These are phyloP conservation scores for Chlamydomonas schloesseri DNA, from an alignment of 139 green algal species.

Conservation along the genomic window DNA sequence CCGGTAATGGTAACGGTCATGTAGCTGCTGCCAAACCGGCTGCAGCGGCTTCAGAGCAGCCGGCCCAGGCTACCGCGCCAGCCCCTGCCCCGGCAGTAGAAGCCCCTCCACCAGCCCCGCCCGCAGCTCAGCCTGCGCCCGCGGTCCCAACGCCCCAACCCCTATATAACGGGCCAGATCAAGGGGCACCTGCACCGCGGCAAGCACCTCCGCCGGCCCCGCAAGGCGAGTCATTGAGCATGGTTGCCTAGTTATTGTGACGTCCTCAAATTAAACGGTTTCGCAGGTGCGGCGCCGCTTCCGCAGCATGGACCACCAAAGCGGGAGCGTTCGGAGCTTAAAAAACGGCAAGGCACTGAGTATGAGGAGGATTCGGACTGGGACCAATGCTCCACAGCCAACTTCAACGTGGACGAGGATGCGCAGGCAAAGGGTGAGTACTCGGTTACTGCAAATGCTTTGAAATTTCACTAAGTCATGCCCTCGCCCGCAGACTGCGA, in stretches of 20 bases:
- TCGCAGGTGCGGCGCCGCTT: neutral
- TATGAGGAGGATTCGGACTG: conserved; percentile 54
- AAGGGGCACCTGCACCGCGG: neutral
- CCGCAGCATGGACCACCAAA: neutral
- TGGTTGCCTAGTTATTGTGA: neutral
- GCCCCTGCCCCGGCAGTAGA: neutral
- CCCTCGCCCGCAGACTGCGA: conserved; percentile 4
- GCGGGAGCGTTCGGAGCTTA: conserved; percentile 32
- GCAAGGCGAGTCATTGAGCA: neutral
- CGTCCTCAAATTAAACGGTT: neutral
- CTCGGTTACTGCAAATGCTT: neutral
- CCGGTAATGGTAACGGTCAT: conserved; percentile 1
- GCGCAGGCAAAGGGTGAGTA: neutral
- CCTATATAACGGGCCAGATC: conserved; percentile 19
- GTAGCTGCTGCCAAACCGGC: neutral
- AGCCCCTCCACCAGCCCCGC: neutral
- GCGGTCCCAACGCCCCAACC: conserved; percentile 7
- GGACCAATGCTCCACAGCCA: conserved; percentile 54
- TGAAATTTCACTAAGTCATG: neutral
- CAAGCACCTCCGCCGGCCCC: neutral
- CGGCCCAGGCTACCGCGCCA: neutral
- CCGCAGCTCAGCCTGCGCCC: neutral
- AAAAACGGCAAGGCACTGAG: conserved; percentile 36
- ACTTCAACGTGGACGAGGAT: conserved; percentile 43
- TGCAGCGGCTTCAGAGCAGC: neutral